Evolutionary conservation across 192 early-diverging fungal genomes (phyloP).

Genomic region (Entophlyctis luteolus): DNA sequence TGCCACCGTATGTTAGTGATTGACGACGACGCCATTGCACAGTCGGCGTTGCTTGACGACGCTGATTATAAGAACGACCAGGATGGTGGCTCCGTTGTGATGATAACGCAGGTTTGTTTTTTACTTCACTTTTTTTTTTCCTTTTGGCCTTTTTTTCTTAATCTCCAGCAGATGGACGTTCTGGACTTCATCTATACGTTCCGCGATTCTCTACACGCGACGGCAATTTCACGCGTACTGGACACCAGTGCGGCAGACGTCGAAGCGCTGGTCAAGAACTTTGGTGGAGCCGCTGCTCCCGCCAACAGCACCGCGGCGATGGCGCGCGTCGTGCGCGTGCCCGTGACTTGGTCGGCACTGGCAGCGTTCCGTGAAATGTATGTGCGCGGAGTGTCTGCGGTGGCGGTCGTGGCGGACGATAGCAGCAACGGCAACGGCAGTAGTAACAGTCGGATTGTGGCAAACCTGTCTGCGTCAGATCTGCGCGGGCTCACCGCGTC

Average conservation of each 20-base stretch:
- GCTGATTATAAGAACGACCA: neutral
- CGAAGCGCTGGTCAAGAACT: neutral
- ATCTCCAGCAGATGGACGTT: slow-evolving; percentile 25
- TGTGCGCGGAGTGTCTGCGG: slow-evolving; percentile 46
- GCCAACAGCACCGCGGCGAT: neutral
- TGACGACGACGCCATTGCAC: slow-evolving; percentile 32
- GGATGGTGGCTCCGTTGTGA: neutral
- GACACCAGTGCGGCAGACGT: slow-evolving; percentile 2
- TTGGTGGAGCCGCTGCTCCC: too few species aligned
- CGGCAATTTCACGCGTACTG: slow-evolving; percentile 13
- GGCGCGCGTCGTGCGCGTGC: slow-evolving; percentile 37
- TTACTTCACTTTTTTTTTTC: neutral
- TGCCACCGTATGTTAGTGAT: slow-evolving; percentile 47
- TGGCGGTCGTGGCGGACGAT: slow-evolving; percentile 61
- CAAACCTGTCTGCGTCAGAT: slow-evolving; percentile 70
- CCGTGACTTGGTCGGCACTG: slow-evolving; percentile 32
- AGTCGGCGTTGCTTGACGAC: neutral
- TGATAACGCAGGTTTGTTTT: slow-evolving; percentile 36
- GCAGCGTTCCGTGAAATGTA: slow-evolving; percentile 46
- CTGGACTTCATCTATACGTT: slow-evolving; percentile 26
- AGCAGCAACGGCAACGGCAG: neutral
- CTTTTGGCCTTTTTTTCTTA: neutral
- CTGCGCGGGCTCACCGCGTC: slow-evolving; percentile 64
- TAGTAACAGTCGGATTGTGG: slow-evolving; percentile 44
- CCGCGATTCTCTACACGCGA: slow-evolving; percentile 16